Base-by-base conservation (phyloP, 495 filamentous ascomycete species). In the Penicillium coprophilum region DNA sequence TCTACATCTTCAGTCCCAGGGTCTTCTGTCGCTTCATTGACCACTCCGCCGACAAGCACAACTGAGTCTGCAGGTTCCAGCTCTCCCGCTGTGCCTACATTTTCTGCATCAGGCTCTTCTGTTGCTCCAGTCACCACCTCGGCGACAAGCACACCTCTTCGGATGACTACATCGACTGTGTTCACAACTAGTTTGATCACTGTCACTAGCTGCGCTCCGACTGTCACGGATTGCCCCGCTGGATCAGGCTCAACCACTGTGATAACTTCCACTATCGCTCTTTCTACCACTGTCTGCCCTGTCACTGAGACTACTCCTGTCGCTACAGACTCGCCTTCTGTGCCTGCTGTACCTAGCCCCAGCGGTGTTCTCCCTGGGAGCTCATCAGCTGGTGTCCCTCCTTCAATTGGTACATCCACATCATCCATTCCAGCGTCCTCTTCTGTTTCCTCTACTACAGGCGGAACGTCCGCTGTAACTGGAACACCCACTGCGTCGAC, bases 281-380 rank as follows among this genome's bases (percentile, higher is more conserved):
- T 85, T 60, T 82, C 77, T 27, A 87, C 85, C 20, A 87, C 85
- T 41, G 68, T 85, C 52, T 82, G 79, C 67, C 82, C 85, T 28
- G 79, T 83, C 36, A 69, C 75, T n/a, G 69, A 70, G 45, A 73
- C 69, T 28, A 60, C 67, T 41, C 57, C 62, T 36, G 50, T 58
- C 13, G 53, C 43, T 39, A 47, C 47, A 31, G 53, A 30, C 27
- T 40, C 58, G 41, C 39, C 64, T 4, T 50, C 59, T 34, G 13
- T 30, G 10, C 43, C 52, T 28, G 41, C 8, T 19, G 50, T 28
- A 11, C 40, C 52, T 2, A 27, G 28, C 15, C 47, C 47, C 1
- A 57, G 28, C 32, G 9, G 31, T 15, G 24, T 51, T n/a, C 21
- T 53, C 2, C 56, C 41, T 38, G 47, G n/a, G 7, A 38, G 34